Evolutionary conservation across 805 yeast genomes (phyloP).

Genomic region (Priceomyces fermenticarens): DNA sequence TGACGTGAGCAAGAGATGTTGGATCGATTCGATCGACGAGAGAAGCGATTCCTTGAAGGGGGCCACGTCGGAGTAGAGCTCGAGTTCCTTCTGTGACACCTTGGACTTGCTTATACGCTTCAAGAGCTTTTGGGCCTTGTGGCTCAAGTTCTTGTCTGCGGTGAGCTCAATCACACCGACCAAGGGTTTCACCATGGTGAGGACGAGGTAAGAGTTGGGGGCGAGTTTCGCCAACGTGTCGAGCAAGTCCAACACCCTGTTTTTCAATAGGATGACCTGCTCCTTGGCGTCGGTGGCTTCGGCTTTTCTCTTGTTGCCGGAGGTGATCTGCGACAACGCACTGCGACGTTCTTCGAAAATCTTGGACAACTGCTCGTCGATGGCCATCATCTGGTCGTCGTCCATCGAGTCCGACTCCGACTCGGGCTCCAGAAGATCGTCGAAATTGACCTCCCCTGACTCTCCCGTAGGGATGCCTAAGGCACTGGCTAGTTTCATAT

Average conservation of each 20-base stretch:
- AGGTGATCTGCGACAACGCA: conserved; percentile 47
- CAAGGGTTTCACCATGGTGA: conserved; percentile 53
- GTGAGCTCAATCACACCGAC: conserved; percentile 63
- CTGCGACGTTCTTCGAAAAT: conserved; percentile 83
- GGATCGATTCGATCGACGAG: conserved; percentile 39
- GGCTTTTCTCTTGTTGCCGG: conserved; percentile 65
- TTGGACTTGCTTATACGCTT: conserved; percentile 58
- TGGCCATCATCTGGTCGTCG: conserved; percentile 94
- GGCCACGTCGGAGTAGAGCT: conserved; percentile 11
- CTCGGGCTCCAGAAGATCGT: conserved; percentile 28
- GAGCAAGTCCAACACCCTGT: conserved; percentile 71
- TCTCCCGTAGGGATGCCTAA: conserved; percentile 55
- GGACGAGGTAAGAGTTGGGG: conserved; percentile 36
- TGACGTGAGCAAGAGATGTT: conserved; percentile 37
- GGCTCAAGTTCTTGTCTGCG: conserved; percentile 64
- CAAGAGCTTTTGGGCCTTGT: conserved; percentile 70
- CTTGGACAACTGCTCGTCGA: conserved; percentile 77
- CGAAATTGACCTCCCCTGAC: conserved; percentile 45
- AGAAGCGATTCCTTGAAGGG: conserved; percentile 19
- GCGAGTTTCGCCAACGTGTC: conserved; percentile 56
- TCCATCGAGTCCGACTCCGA: conserved; percentile 71
- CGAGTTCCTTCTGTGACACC: conserved; percentile 20
- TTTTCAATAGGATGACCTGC: conserved; percentile 75
- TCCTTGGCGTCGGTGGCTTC: conserved; percentile 80
- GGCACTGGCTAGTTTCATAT: conserved; percentile 66